These are phyloP conservation scores for Linnemannia schmuckeri DNA, from an alignment of 192 early-diverging fungal genomes.

Conservation along the genomic window DNA sequence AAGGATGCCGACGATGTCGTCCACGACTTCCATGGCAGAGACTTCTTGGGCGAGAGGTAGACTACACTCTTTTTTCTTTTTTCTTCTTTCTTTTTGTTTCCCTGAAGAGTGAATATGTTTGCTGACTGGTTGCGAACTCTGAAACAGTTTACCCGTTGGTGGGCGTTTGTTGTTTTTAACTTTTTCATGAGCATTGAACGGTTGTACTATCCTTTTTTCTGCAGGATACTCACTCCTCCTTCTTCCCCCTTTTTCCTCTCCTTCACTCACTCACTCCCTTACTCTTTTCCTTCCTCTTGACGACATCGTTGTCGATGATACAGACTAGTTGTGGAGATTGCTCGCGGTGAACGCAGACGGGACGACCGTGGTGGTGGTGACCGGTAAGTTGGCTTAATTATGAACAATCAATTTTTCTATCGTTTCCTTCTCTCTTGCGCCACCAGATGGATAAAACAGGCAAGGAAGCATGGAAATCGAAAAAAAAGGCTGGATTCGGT, in stretches of 20 bases:
- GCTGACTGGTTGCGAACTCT: neutral
- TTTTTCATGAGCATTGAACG: neutral
- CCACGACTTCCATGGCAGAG: conserved; percentile 80
- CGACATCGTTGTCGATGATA: too few species aligned
- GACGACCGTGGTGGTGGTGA: conserved; percentile 61
- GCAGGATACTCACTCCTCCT: neutral
- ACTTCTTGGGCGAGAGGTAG: conserved; percentile 88
- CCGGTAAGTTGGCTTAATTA: conserved; percentile 20
- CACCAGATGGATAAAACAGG: neutral
- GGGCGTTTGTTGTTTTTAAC: neutral
- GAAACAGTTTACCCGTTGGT: neutral
- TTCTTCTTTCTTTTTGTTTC: neutral
- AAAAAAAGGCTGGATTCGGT: neutral
- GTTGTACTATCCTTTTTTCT: neutral
- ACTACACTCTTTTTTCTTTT: neutral
- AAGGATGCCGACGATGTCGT: conserved; percentile 93
- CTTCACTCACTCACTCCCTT: neutral
- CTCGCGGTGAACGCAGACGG: conserved; percentile 71
- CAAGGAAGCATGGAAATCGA: neutral
- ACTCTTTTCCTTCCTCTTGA: neutral
- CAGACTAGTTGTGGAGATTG: conserved; percentile 86
- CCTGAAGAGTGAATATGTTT: neutral
- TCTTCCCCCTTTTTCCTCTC: neutral
- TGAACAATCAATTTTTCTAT: too few species aligned
- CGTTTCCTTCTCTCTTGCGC: neutral